Base-by-base conservation (phyloP, 2,329 filamentous ascomycete species). In the Cladophialophora bantiana region DNA sequence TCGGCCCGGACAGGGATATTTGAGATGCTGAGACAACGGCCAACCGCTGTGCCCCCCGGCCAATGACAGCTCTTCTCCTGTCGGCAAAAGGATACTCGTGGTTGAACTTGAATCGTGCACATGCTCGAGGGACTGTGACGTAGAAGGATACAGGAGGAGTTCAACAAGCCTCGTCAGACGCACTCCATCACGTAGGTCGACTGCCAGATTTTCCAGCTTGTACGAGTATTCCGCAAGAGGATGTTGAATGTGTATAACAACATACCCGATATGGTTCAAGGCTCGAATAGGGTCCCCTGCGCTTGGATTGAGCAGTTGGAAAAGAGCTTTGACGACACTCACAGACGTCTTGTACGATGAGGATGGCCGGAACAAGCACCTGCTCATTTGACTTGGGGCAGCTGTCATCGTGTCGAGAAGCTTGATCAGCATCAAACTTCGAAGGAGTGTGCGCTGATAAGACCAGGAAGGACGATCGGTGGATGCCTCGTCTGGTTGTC, bases 101-200 rank as follows among this genome's bases (percentile, higher is more conserved):
- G 78, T 81, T 15, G 78, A 76, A 7, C 81, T 78, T 26, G 71
- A 64, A 45, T 76, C 66, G 34, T 61, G 26, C 10, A 63, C 45
- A 7, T 64, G 55, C n/a, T 72, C 72, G 15, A 69, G 70, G 15
- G 71, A 50, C 40, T 72, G 71, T 2, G 75, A 75, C n/a, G 75
- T 70, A 18, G 78, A 74, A 4, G 78, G 76, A 68, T 84, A 85
- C 3, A 87, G 77, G 2, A 89, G 75, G 1, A 88, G 68, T 70
- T 90, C 88, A 0, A 88, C 84, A 9, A 89, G 78, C 59, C 84
- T 82, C 4, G 85, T 84, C n/a, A 90, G 75, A 53, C 85, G 77
- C 7, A 89, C 81, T 1, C 88, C 88, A 73, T 89, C 85, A 38
- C 88, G 83, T 26, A 90, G 78, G 71, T 89, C 88, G 7, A 87